phyloP scores from a whole-genome alignment of 768 basidiomycete genomes.

The Collybiopsis luxurians region DNA sequence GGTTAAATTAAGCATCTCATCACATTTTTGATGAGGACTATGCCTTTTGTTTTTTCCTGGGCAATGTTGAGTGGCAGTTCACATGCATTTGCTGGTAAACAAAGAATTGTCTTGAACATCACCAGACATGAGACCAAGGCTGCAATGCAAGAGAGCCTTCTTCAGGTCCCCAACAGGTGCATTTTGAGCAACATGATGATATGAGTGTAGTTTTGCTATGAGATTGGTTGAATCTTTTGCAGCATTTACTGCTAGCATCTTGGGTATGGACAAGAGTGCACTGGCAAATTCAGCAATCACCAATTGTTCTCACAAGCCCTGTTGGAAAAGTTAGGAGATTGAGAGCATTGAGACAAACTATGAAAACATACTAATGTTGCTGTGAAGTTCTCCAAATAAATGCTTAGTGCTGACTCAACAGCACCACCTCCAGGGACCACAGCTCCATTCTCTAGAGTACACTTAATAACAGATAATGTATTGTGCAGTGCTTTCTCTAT shows the following conservation, averaged over 20 bases:
- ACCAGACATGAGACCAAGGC: slow-evolving; percentile 91
- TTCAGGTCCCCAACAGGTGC: slow-evolving; percentile 90
- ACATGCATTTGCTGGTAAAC: too few species aligned
- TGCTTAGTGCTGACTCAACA: slow-evolving; percentile 93
- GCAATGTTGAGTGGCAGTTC: too few species aligned
- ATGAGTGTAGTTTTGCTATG: slow-evolving; percentile 93
- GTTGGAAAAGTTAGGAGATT: slow-evolving; percentile 8
- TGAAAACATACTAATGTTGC: slow-evolving; percentile 78
- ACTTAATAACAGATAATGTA: slow-evolving; percentile 91
- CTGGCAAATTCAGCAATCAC: slow-evolving; percentile 99
- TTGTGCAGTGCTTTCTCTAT: slow-evolving; percentile 98
- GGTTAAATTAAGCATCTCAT: too few species aligned
- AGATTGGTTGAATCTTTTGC: slow-evolving; percentile 98
- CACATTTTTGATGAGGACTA: too few species aligned
- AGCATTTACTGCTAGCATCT: slow-evolving; percentile 95
- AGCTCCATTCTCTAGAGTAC: slow-evolving; percentile 92
- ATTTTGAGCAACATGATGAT: slow-evolving; percentile 95
- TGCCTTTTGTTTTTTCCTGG: too few species aligned
- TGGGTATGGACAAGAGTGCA: slow-evolving; percentile 92
- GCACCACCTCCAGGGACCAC: slow-evolving; percentile 98
- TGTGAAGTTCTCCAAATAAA: slow-evolving; percentile 98
- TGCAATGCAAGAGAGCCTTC: slow-evolving; percentile 87
- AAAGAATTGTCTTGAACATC: slow-evolving; percentile 97
- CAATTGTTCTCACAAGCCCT: slow-evolving; percentile 98
- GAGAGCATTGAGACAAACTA: background rate